Base-by-base conservation (phyloP, 2,329 filamentous ascomycete genomes). In the Piedraia hortae region DNA sequence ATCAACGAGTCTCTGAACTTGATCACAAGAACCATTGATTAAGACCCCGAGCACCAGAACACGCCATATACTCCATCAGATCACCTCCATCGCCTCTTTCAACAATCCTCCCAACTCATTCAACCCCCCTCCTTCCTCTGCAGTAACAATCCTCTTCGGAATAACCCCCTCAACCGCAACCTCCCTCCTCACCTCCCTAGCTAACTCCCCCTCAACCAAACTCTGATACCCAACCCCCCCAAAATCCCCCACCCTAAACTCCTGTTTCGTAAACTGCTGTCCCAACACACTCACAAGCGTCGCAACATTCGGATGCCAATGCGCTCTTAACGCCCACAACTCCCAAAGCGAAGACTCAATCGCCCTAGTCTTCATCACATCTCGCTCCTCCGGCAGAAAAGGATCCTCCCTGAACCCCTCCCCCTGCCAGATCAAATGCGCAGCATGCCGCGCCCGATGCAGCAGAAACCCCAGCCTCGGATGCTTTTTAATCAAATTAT, bases 331-430 rank as follows among this genome's bases (percentile, higher is more conserved):
- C 26, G 77, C 78, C 28, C 88, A 72, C 23, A 97, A 58, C 44
- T 97, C 85, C 88, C 85, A 97, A 5, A 97, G 50, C 43, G 71
- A 78, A 45, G 77, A 90, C 26, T 93, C 78, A 27, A 97, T 74
- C 10, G 88, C 85, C 17, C 58, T 47, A 1, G 80, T 91, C 42
- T 70, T 56, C 58, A 78, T 74, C 0, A 85, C 88, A 31, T 97
- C 75, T 13, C 51, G 37, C 45, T 91, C 75, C 4, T 62, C 50
- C 22, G 67, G 56, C 26, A 72, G 43, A 40, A 90, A 97, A 0
- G 74, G 70, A 37, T 97, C 88, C 20, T 58, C 47, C 48, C 11
- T 9, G 10, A 64, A 57, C 19, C 62, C 63, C 15, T 56, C 43
- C 14, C 59, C 55, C 33, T 71, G 17, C 22, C 38, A 42, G 16